phyloP scores from a whole-genome alignment of 2,329 filamentous ascomycete genomes.

The Fusarium sp. region DNA sequence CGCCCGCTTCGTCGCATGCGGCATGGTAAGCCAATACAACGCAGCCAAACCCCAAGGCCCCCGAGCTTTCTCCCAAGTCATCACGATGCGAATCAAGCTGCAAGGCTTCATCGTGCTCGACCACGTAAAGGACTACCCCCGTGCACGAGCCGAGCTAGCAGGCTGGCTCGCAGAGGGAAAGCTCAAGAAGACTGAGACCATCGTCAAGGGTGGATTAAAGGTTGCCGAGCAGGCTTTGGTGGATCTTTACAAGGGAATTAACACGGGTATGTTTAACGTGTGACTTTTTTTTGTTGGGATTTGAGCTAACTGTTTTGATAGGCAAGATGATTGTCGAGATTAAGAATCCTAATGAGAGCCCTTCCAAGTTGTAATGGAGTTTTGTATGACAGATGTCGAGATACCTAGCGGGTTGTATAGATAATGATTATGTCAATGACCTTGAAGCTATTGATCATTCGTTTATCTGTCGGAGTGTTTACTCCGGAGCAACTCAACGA shows the following conservation, averaged over 20 bases:
- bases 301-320: slow-evolving; percentile 8
- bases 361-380: slow-evolving; percentile 44
- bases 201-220: slow-evolving; percentile 75
- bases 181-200: slow-evolving; percentile 78
- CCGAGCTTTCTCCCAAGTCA: slow-evolving; percentile 66
- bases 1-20: slow-evolving; percentile 80
- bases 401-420: slow-evolving; percentile 23
- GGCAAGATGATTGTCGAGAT: slow-evolving; percentile 60
- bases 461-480: not conserved
- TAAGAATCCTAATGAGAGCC: slow-evolving; percentile 48
- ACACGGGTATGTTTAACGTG: slow-evolving; percentile 73
- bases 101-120: slow-evolving; percentile 83
- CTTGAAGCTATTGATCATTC: not conserved
- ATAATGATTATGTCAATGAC: slow-evolving; percentile 35
- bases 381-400: slow-evolving; percentile 7
- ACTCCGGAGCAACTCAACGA: not conserved
- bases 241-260: slow-evolving; percentile 75
- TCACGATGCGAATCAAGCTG: slow-evolving; percentile 70
- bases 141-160: slow-evolving; percentile 72
- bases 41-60: slow-evolving; percentile 65
- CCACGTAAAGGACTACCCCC: slow-evolving; percentile 68
- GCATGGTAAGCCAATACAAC: slow-evolving; percentile 79
- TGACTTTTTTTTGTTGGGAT: not conserved
- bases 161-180: slow-evolving; percentile 79
- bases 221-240: slow-evolving; percentile 73